phyloP scores from a whole-genome alignment of 345 rosid genomes.

The Sisymbrium altissimum region DNA sequence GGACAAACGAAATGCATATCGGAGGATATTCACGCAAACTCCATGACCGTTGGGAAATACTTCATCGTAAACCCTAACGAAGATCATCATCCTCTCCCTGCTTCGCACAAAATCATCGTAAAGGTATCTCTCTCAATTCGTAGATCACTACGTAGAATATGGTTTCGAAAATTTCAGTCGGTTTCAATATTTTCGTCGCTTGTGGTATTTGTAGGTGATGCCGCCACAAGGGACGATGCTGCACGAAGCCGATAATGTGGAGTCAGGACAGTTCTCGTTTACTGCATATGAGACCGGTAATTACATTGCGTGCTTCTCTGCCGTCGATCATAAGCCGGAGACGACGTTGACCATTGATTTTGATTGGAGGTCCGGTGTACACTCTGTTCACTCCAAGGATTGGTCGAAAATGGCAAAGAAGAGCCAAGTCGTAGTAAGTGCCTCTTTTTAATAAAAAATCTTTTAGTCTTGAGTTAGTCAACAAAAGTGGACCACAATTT shows the following conservation, averaged over 20 bases:
- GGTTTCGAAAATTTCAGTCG: not conserved
- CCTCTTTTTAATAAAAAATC: not conserved
- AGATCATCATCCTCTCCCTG: slow-evolving; percentile 52
- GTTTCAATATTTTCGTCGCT: not conserved
- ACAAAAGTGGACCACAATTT: too few species aligned
- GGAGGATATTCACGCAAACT: slow-evolving; percentile 63
- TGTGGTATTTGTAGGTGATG: slow-evolving; percentile 40
- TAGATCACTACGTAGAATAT: too few species aligned
- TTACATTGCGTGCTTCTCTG: too few species aligned
- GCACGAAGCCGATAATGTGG: too few species aligned
- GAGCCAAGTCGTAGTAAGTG: slow-evolving; percentile 67
- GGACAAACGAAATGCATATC: slow-evolving; percentile 69
- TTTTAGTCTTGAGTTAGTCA: not conserved
- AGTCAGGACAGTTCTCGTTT: too few species aligned
- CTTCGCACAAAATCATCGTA: slow-evolving; percentile 59
- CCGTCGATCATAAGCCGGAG: slow-evolving; percentile 51
- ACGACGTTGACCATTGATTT: slow-evolving; percentile 61
- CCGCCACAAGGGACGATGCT: too few species aligned
- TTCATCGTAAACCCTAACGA: slow-evolving; percentile 65
- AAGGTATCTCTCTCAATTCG: slow-evolving; percentile 35
- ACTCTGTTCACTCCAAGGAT: slow-evolving; percentile 50
- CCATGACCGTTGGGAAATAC: slow-evolving; percentile 88
- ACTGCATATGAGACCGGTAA: too few species aligned
- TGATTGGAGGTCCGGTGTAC: slow-evolving; percentile 75
- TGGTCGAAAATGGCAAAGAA: slow-evolving; percentile 84